Evolutionary conservation across 805 yeast genomes (phyloP), one percentile per base, ranked within the genome.

Genomic region (Saturnispora sanitii): DNA sequence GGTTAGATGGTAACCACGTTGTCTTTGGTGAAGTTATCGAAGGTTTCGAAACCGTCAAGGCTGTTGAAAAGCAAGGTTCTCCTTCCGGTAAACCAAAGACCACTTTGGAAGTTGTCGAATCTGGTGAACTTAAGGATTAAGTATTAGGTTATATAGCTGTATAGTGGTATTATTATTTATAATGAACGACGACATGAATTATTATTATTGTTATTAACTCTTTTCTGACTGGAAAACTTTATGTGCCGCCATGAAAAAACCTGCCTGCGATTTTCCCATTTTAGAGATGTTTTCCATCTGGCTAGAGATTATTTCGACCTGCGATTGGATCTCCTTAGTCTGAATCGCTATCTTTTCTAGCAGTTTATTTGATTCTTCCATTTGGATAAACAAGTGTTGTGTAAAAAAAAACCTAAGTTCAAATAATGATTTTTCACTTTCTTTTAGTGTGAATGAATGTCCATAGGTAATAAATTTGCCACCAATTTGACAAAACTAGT

Each of bases 1-100:
- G 92, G 90, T 75, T 88, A 64, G 94, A 87, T 58, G 95, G 95
- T 49, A 79, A 81, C 68, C 94, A 87, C 73, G 95, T 85, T 58
- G 96, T 88, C 46, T 88, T 88, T 57, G 96, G 96, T 57, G 94
- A 87, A 69, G 86, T 86, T 49, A 60, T 71, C 48, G 94, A 82
- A 46, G 96, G 96, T 53, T 64, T 70, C 59, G 95, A 87, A 56
- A 68, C 85, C 53, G 85, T 88, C 64, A 79, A 81, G 82, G 78
- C 76, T 69, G 73, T 87, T 55, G 96, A 88, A 73, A 59, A 67
- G 55, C 61, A 68, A 43, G 79, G 79, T 46, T 60, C 76, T 40
- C 57, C 59, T 51, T 59, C 67, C 34, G 75, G 79, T 53, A 57
- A 66, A 49, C 64, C 75, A 52, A 55, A 49, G 39, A 63, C 67